These are phyloP conservation scores for Pharus latifolius DNA, from an alignment of 176 grass and related monocot species.

Conservation along the genomic window DNA sequence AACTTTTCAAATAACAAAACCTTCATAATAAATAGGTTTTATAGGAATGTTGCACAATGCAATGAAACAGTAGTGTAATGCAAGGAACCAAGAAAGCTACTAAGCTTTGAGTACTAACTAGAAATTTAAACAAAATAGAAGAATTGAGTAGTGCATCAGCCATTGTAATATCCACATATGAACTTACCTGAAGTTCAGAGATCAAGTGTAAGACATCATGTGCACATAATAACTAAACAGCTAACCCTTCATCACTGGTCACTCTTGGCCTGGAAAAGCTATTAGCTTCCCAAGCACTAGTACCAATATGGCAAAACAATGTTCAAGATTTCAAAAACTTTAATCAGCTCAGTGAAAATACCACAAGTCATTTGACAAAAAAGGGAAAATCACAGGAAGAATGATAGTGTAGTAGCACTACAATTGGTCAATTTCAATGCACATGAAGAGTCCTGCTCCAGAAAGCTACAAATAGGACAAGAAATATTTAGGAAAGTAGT, in stretches of 20 bases:
- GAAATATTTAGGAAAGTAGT: neutral
- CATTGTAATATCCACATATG: neutral
- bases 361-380: neutral
- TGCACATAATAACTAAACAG: constrained; percentile 10
- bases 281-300: neutral
- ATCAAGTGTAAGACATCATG: constrained; percentile 62
- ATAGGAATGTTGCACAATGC: too few species aligned
- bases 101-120: too few species aligned
- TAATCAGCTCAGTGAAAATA: neutral
- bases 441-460: neutral
- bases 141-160: neutral
- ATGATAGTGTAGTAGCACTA: neutral
- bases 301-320: neutral
- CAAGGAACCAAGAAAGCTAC: too few species aligned
- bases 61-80: too few species aligned
- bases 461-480: neutral
- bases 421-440: neutral
- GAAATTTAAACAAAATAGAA: neutral
- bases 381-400: neutral
- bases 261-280: neutral
- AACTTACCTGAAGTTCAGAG: constrained; percentile 56
- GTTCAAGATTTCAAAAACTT: neutral
- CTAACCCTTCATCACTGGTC: too few species aligned
- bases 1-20: too few species aligned
- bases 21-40: too few species aligned